phyloP scores from a whole-genome alignment of 768 basidiomycete species.

The Naganishia randhawae region DNA sequence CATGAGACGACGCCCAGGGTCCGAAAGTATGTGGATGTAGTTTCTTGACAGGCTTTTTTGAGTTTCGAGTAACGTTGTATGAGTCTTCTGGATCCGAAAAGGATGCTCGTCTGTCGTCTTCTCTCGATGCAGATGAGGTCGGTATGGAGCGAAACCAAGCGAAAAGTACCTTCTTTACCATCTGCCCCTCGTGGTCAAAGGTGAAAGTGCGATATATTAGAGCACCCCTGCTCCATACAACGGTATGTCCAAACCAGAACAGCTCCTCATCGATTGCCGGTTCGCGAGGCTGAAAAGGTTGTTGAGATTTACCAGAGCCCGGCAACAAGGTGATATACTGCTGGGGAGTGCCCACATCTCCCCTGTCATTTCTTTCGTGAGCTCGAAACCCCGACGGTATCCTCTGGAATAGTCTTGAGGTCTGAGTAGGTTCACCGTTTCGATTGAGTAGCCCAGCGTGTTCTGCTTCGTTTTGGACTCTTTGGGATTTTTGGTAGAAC shows the following conservation, averaged over 20 bases:
- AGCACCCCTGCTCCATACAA: constrained; percentile 45
- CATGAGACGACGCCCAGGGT: constrained; percentile 21
- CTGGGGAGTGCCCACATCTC: background rate
- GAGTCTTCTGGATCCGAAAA: background rate
- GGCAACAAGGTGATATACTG: constrained; percentile 1
- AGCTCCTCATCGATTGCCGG: constrained; percentile 42
- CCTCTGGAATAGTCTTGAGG: background rate
- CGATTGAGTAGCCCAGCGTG: background rate
- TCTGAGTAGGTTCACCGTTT: background rate
- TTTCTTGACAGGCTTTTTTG: constrained; percentile 3
- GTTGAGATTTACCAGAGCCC: constrained; percentile 4
- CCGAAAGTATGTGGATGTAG: constrained; percentile 30
- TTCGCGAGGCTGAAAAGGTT: constrained; percentile 7
- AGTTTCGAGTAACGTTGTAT: background rate
- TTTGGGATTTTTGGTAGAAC: background rate
- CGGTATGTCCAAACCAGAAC: constrained; percentile 41
- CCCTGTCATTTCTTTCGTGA: background rate
- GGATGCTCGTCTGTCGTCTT: background rate
- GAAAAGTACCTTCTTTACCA: constrained; percentile 42
- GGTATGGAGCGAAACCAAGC: constrained; percentile 36
- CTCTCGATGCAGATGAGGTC: background rate
- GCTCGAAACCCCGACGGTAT: background rate
- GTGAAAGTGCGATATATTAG: constrained; percentile 43
- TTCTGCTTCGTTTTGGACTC: background rate
- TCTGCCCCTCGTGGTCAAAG: constrained; percentile 39